Evolutionary conservation across 495 filamentous ascomycete genomes (phyloP), one percentile per base, ranked within the genome.

Genomic region (Aspergillus cristatus): DNA sequence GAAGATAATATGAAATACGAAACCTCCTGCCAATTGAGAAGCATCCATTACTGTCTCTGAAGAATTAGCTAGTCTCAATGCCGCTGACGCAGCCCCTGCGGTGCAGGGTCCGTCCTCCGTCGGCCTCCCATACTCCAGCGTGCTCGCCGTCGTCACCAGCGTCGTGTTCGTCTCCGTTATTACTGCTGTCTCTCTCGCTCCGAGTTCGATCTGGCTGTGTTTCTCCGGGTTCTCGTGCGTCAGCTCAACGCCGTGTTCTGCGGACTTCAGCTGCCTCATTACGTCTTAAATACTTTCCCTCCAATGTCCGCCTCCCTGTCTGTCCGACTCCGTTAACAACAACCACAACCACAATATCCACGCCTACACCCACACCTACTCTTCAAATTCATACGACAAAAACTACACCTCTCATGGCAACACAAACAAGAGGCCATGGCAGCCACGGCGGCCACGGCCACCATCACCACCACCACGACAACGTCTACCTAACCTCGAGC

Each of bases 401-500:
- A 14, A 13, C 25, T 41, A 55, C 40, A 16, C 34, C 50, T 31
- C 37, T 46, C 24, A 67, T 70, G 63, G 41, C 51, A n/a, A 48
- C 52, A 11, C 65, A 70, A 52, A 60, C 55, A 13, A 46, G 65
- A 48, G 48, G 57, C 43, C 60, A 65, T 46, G 48, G 43, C 47
- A 40, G 53, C 38, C 54, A 57, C 42, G 33, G 46, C 42, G 53
- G 53, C 26, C 52, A 61, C 40, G 55, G 62, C 18, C 57, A 65
- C 39, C 60, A 67, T 32, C 78, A 84, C 55, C 78, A 84, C 59
- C 84, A 87, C 49, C 78, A 86, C 55, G 85, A 91, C 64, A 95
- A 89, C 69, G 77, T 79, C 18, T 96, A 90, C 58, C 73, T 98
- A 18, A 85, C 79, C 3, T 94, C 88, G 1, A 71, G 69, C 24